Percentiles rank a stretch among this genome's conserved stretches.
phyloP scores from a whole-genome alignment of 345 rosid species.

The Litchi chinensis region DNA sequence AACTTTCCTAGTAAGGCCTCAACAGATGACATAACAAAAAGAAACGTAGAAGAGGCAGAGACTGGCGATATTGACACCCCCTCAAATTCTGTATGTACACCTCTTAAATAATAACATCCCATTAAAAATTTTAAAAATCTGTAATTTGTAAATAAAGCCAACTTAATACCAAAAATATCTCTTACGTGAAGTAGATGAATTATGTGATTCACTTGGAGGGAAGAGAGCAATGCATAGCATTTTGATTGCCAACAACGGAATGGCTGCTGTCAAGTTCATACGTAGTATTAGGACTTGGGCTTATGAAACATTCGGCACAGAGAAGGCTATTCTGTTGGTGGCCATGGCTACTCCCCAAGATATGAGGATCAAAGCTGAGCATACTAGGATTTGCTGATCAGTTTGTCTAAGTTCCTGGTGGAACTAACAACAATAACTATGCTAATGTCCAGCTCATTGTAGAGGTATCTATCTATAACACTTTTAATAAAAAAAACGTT shows the following conservation, averaged over 20 bases:
- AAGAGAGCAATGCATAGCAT: conserved; percentile 84
- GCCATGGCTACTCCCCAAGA: conserved; percentile 99
- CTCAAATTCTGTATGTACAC: too few species aligned
- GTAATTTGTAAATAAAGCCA: too few species aligned
- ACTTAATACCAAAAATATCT: too few species aligned
- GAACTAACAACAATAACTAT: conserved; percentile 97
- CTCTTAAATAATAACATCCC: too few species aligned
- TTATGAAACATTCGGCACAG: conserved; percentile 95
- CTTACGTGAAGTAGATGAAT: conserved; percentile 58
- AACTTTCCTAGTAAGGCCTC: too few species aligned
- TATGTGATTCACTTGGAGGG: conserved; percentile 87
- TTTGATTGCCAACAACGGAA: conserved; percentile 95
- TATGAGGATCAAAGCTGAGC: conserved; percentile 99
- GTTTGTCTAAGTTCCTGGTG: conserved; percentile 99
- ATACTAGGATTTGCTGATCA: conserved; percentile 97
- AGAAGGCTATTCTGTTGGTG: conserved; percentile 90
- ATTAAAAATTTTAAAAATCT: too few species aligned
- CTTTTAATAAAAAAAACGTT: not conserved
- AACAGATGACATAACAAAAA: too few species aligned
- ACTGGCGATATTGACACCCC: too few species aligned
- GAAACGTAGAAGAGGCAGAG: too few species aligned
- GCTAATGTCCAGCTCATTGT: conserved; percentile 99
- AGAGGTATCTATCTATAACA: conserved; percentile 59
- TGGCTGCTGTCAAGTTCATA: conserved; percentile 99
- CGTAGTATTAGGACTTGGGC: conserved; percentile 99